phyloP scores from a whole-genome alignment of 345 rosid genomes.

The Tarenaya hassleriana region DNA sequence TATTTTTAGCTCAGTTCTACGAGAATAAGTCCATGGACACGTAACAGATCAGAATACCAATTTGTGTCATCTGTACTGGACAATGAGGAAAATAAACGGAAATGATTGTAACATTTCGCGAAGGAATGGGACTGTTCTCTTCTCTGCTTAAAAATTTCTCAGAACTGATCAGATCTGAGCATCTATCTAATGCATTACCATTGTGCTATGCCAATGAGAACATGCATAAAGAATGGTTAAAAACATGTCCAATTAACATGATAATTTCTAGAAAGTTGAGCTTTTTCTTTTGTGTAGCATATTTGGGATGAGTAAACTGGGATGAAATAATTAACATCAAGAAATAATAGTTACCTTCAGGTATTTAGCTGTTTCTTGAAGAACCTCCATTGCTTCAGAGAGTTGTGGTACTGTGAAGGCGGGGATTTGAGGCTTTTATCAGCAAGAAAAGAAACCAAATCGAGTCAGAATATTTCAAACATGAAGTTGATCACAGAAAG shows the following conservation, averaged over 20 bases:
- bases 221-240: too few relatives aligned
- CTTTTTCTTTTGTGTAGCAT: background rate
- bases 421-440: conserved; percentile 75
- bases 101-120: too few relatives aligned
- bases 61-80: too few relatives aligned
- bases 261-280: too few relatives aligned
- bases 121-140: too few relatives aligned
- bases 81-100: too few relatives aligned
- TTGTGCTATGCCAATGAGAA: too few relatives aligned
- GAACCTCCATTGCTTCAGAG: conserved; percentile 79
- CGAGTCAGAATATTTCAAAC: conserved; percentile 41
- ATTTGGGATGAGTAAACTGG: background rate
- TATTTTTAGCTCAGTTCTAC: conserved; percentile 1
- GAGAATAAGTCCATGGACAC: conserved; percentile 4
- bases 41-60: conserved; percentile 5
- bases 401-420: conserved; percentile 75
- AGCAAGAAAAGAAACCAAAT: conserved; percentile 47
- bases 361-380: conserved; percentile 45
- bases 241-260: too few relatives aligned
- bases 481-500: conserved; percentile 25
- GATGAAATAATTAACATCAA: background rate
- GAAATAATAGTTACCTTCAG: conserved; percentile 37
- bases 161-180: too few relatives aligned
- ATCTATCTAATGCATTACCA: too few relatives aligned
- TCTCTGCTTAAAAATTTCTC: too few relatives aligned